phyloP scores from a whole-genome alignment of 306 rosid genomes.

The Sesbania bispinosa region DNA sequence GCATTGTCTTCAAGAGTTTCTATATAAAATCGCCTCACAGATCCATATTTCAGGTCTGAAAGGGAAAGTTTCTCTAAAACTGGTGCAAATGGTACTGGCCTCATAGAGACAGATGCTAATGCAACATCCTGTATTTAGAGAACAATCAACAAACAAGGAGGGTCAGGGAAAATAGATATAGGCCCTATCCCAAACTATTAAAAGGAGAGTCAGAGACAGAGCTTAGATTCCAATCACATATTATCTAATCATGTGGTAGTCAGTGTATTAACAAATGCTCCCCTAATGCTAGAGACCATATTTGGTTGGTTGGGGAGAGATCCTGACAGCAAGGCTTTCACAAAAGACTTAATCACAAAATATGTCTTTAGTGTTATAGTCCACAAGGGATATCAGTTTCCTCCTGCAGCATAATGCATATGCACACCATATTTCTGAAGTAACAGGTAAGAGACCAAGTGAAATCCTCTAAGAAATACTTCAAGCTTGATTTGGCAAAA shows the following conservation, averaged over 20 bases:
- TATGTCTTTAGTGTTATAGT: not conserved
- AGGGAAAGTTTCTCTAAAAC: slow-evolving; percentile 77
- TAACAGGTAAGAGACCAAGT: not conserved
- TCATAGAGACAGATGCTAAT: slow-evolving; percentile 90
- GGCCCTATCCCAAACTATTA: not conserved
- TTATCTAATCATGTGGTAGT: not conserved
- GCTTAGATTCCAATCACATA: not conserved
- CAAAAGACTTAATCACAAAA: not conserved
- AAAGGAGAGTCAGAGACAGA: slow-evolving; percentile 10
- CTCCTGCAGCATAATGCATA: not conserved
- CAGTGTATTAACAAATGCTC: not conserved
- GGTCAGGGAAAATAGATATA: not conserved
- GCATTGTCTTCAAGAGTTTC: slow-evolving; percentile 90
- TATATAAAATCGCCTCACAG: slow-evolving; percentile 77
- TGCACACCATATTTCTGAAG: not conserved
- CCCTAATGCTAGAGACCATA: not conserved
- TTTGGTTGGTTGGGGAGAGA: not conserved
- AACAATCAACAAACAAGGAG: slow-evolving; percentile 17
- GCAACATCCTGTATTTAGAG: slow-evolving; percentile 71
- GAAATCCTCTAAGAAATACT: not conserved
- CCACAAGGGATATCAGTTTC: not conserved
- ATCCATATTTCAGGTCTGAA: slow-evolving; percentile 74
- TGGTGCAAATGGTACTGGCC: slow-evolving; percentile 86
- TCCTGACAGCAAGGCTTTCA: not conserved
- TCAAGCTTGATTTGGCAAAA: not conserved